These are phyloP conservation scores for Apiospora hydei DNA, from an alignment of 2,329 filamentous ascomycete species.

Conservation along the genomic window DNA sequence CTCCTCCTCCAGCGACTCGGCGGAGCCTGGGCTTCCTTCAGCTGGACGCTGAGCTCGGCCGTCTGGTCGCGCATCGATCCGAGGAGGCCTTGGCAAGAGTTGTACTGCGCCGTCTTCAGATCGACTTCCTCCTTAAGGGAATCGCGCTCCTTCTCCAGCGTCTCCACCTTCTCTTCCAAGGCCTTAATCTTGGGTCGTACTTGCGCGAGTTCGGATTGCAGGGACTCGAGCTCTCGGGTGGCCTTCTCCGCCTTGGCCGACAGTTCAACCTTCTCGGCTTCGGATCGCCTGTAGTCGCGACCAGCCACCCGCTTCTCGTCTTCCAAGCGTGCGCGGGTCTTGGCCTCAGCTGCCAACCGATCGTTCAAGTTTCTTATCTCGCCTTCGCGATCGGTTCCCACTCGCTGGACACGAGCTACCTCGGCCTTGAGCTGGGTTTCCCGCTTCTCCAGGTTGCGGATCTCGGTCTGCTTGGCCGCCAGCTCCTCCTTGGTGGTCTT, in stretches of 20 bases:
- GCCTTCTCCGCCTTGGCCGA: slow-evolving; percentile 76
- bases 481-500: slow-evolving; percentile 81
- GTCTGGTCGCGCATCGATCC: slow-evolving; percentile 94
- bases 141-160: slow-evolving; percentile 72
- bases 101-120: slow-evolving; percentile 85
- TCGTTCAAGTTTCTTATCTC: slow-evolving; percentile 83
- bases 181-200: slow-evolving; percentile 68
- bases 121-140: slow-evolving; percentile 80
- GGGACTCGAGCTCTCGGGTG: slow-evolving; percentile 71
- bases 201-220: slow-evolving; percentile 76
- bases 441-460: slow-evolving; percentile 79
- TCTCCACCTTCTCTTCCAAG: slow-evolving; percentile 76
- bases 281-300: slow-evolving; percentile 78
- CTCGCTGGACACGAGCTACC: slow-evolving; percentile 71
- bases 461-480: slow-evolving; percentile 60
- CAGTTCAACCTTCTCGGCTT: slow-evolving; percentile 81
- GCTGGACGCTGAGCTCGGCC: slow-evolving; percentile 85
- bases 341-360: slow-evolving; percentile 77
- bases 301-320: slow-evolving; percentile 78
- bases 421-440: slow-evolving; percentile 85
- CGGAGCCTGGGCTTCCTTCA: slow-evolving; percentile 87
- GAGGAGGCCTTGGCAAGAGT: slow-evolving; percentile 83
- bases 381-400: slow-evolving; percentile 74
- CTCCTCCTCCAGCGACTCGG: slow-evolving; percentile 90
- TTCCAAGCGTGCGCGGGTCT: slow-evolving; percentile 75